Evolutionary conservation across 2,329 filamentous ascomycete genomes (phyloP).

Genomic region (Monosporascus sp.): DNA sequence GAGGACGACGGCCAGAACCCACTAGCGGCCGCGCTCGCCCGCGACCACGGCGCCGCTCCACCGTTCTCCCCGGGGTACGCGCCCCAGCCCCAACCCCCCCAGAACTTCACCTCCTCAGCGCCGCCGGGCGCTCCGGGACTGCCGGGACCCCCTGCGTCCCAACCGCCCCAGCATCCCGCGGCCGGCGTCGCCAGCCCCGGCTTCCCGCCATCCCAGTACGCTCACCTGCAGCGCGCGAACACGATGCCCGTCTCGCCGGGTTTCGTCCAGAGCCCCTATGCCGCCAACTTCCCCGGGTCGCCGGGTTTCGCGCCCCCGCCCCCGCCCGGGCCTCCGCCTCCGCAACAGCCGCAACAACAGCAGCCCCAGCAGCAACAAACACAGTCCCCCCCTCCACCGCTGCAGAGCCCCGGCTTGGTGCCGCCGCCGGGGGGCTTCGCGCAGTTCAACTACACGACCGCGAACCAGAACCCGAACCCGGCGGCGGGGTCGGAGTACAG

Average conservation of each 20-base stretch:
- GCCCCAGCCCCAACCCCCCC: slow-evolving; percentile 13
- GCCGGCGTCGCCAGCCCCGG: slow-evolving; percentile 36
- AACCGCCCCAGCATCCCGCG: neutral
- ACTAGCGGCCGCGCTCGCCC: slow-evolving; percentile 50
- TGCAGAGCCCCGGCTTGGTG: slow-evolving; percentile 31
- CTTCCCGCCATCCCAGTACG: slow-evolving; percentile 38
- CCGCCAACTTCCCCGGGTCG: slow-evolving; percentile 39
- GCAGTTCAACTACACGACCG: slow-evolving; percentile 41
- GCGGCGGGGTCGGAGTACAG: slow-evolving; percentile 39
- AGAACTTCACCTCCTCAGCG: slow-evolving; percentile 20
- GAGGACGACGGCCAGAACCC: slow-evolving; percentile 59
- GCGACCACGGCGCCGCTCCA: slow-evolving; percentile 48
- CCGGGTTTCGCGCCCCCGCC: slow-evolving; percentile 38
- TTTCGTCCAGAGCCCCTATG: slow-evolving; percentile 36
- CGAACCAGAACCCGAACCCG: slow-evolving; percentile 8
- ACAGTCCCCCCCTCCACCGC: slow-evolving; percentile 26
- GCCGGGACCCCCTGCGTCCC: slow-evolving; percentile 28
- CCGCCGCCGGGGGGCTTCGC: slow-evolving; percentile 51
- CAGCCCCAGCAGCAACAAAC: slow-evolving; percentile 15
- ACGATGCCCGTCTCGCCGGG: slow-evolving; percentile 43
- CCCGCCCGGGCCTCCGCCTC: slow-evolving; percentile 1
- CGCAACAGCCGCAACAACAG: neutral
- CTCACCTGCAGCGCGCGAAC: slow-evolving; percentile 38
- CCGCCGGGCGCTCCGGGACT: slow-evolving; percentile 35
- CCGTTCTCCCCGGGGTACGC: slow-evolving; percentile 46